These are phyloP conservation scores for Brettanomyces naardenensis DNA, from an alignment of 805 yeast genomes.

Conservation along the genomic window DNA sequence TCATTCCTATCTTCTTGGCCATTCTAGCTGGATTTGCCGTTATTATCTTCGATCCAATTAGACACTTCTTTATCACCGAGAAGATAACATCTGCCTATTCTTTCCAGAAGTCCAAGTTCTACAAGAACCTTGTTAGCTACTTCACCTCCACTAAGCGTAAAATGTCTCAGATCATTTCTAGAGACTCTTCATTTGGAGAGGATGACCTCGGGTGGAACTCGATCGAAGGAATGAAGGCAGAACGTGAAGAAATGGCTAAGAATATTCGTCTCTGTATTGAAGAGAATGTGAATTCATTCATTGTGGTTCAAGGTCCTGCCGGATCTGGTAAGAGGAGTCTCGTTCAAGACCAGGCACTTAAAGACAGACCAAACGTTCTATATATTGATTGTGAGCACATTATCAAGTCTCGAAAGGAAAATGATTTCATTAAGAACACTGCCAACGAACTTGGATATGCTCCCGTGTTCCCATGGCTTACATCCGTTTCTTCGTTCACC, in stretches of 20 bases:
- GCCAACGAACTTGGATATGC: conserved; percentile 81
- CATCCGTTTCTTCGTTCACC: conserved; percentile 64
- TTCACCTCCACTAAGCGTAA: conserved; percentile 21
- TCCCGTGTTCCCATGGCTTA: conserved; percentile 92
- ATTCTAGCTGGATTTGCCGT: conserved; percentile 76
- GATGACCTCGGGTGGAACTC: conserved; percentile 11
- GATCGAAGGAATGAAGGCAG: conserved; percentile 47
- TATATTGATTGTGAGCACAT: conserved; percentile 74
- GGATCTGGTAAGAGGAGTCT: conserved; percentile 91
- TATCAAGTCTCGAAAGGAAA: conserved; percentile 66
- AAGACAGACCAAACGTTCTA: conserved; percentile 52
- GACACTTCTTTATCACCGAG: conserved; percentile 69
- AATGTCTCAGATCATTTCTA: conserved; percentile 17
- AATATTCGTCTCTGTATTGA: conserved; percentile 72
- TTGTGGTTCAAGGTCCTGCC: conserved; percentile 84
- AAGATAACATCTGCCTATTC: conserved; percentile 59
- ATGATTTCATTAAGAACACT: conserved; percentile 54
- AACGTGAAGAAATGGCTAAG: conserved; percentile 57
- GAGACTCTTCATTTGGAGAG: background rate
- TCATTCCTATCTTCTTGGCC: conserved; percentile 75
- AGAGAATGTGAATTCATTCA: conserved; percentile 87
- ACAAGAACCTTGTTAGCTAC: conserved; percentile 28
- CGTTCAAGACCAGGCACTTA: conserved; percentile 59
- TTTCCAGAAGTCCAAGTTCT: conserved; percentile 34
- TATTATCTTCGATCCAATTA: conserved; percentile 83